phyloP scores from a whole-genome alignment of 1,139 yeast species.

The Geotrichum reessii region DNA sequence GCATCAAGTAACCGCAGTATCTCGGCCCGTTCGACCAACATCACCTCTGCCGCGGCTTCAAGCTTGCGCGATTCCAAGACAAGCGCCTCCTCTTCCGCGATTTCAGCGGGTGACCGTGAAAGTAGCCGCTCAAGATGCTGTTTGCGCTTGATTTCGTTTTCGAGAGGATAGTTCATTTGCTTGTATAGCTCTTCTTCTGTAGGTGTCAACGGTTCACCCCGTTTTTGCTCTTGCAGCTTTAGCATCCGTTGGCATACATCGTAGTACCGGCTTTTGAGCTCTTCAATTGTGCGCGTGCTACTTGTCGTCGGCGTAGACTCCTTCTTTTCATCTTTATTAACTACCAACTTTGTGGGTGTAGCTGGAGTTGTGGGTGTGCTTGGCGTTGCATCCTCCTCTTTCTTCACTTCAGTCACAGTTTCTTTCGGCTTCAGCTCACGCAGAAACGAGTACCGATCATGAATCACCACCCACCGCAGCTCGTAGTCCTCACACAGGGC shows the following conservation, averaged over 20 bases:
- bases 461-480: slow-evolving; percentile 78
- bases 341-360: not conserved
- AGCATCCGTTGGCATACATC: slow-evolving; percentile 46
- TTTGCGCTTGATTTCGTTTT: slow-evolving; percentile 71
- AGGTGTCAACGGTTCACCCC: slow-evolving; percentile 40
- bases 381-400: not conserved
- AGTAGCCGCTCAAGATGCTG: slow-evolving; percentile 70
- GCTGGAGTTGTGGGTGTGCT: not conserved
- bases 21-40: slow-evolving; percentile 77
- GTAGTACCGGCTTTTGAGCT: slow-evolving; percentile 77
- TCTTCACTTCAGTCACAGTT: slow-evolving; percentile 9
- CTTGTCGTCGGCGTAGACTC: slow-evolving; percentile 1
- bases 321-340: not conserved
- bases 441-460: slow-evolving; percentile 60
- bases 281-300: slow-evolving; percentile 54
- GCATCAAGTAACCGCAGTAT: slow-evolving; percentile 76
- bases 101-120: slow-evolving; percentile 87
- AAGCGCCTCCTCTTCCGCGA: slow-evolving; percentile 93
- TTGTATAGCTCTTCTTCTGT: slow-evolving; percentile 38
- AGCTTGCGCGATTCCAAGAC: slow-evolving; percentile 89
- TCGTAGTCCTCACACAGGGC: slow-evolving; percentile 69
- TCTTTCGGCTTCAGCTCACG: slow-evolving; percentile 6
- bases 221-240: slow-evolving; percentile 36
- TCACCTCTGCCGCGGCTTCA: slow-evolving; percentile 87
- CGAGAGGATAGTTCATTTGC: slow-evolving; percentile 54